Conservation (phyloP, 2,329 filamentous ascomycete genomes). For the Fusarium chuoi region DNA sequence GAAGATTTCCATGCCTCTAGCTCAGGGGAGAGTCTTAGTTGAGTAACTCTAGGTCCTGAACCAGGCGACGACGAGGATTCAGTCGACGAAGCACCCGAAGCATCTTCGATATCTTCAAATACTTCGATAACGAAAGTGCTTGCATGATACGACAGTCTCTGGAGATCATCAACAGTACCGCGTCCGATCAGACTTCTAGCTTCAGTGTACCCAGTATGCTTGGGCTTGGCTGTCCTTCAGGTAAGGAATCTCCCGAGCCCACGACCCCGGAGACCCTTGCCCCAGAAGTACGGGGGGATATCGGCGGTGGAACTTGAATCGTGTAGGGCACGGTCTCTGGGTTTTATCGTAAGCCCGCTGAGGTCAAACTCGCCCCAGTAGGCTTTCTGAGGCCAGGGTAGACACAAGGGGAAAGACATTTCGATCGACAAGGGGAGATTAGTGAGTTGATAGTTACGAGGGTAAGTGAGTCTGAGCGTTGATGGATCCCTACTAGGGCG, state of each 20-base stretch:
- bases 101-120: conserved; percentile 30
- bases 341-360: conserved; percentile 36
- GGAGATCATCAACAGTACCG: conserved; percentile 28
- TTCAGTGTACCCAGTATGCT: conserved; percentile 33
- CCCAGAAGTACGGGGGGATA: conserved; percentile 35
- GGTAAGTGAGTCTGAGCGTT: conserved; percentile 33
- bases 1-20: conserved; percentile 34
- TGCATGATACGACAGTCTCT: conserved; percentile 28
- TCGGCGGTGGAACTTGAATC: neutral
- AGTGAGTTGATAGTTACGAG: conserved; percentile 6
- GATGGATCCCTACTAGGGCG: conserved; percentile 6
- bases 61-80: conserved; percentile 13
- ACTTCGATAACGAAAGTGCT: conserved; percentile 30
- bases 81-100: conserved; percentile 13
- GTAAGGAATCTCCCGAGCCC: conserved; percentile 22
- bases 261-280: conserved; percentile 33
- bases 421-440: conserved; percentile 35
- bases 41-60: conserved; percentile 19
- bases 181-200: conserved; percentile 31
- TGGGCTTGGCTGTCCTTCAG: conserved; percentile 12
- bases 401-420: conserved; percentile 34
- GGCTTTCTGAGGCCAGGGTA: conserved; percentile 33
- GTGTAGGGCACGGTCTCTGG: conserved; percentile 8
- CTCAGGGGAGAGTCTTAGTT: conserved; percentile 33
- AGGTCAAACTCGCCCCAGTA: conserved; percentile 41